Evolutionary conservation across 345 rosid species (phyloP), one percentile per base, ranked within the genome.

Genomic region (Erucastrum elatum): DNA sequence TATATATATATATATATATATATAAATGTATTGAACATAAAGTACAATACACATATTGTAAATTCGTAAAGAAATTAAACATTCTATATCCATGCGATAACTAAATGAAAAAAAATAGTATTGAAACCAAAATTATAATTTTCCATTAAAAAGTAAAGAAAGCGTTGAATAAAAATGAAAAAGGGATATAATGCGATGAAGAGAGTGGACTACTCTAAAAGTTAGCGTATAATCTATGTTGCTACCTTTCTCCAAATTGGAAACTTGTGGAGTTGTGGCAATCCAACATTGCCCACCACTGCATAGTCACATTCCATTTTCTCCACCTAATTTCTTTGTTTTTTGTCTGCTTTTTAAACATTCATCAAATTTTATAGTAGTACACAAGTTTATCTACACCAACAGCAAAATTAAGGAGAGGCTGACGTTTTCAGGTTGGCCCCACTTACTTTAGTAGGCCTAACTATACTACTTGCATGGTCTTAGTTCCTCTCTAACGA

Each of bases 221-320:
- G 17, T 5, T 51, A 51, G 56, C 56, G 21, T 46, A 51, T 51
- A 27, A 33, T 60, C 16, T 79, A 67, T 67, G 74, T 79, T 60
- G 70, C 61, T 49, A 61, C 63, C 64, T 34, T 72, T 66, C 53
- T 26, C 44, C 3, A 61, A 26, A 15, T 34, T 4, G 34, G 49
- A 65, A 73, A 59, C 70, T 68, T 79, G 78, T 79, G 78, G 82
- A 72, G 71, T 73, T 79, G 27, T 44, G 27, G 69, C 53, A 73
- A 66, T 63, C 76, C 82, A 79, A 34, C 64, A 49, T 39, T 31
- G 33, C 58, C 82, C 78, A 72, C 78, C 27, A 79, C 59, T 62
- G 31, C 77, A 53, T 56, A 56, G 82, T 79, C 82, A 79, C 73
- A 77, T 79, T 73, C 82, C 82, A 79, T 66, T 51, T 56, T 34